Base-by-base conservation (phyloP, 1,284 basidiomycete species). In the Rhodotorula sp. region DNA sequence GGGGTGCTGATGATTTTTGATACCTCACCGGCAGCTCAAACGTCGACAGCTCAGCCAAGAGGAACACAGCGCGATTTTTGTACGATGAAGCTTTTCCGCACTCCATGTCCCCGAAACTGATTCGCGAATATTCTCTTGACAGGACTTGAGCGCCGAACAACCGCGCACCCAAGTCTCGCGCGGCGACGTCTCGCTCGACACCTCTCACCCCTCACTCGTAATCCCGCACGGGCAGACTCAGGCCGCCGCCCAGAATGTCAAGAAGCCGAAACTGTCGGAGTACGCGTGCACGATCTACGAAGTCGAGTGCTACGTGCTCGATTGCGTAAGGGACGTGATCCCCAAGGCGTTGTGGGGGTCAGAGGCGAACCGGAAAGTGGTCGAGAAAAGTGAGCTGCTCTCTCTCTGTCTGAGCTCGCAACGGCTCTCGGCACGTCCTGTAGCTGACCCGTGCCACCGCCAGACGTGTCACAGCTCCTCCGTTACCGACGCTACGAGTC, bases 321-420 rank as follows among this genome's bases (percentile, higher is more conserved):
- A 87, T 0, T 84, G 91, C 31, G 87, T 92, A 0, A 87, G 87
- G 54, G 79, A 84, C 2, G 86, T 97, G 4, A 87, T 98, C 56
- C 91, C 94, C 0, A 84, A 85, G 23, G 84, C 85, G 7, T 86
- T 97, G 64, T 91, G 93, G 87, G 96, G 96, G 4, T 89, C 87
- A 26, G 80, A 85, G 31, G 81, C 81, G 62, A 99, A 98, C 79
- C 85, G 89, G 60, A 84, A 86, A 62, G 75, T 87, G 5, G 80
- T 94, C 10, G 81, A 88, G 66, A 78, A 81, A 49, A 83, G 93
- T 95, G 39, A 43, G 39, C 73, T 70, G 88, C 34, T 82, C 0
- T 26, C 23, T 60, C 49, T n/a, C 58, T 29, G 29, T 29, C 29
- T 56, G 60, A 8, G 21, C 23, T 47, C 29, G 20, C 7, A 1